phyloP scores from a whole-genome alignment of 1,139 yeast genomes.

The Casaregolazyma suthepensis region DNA sequence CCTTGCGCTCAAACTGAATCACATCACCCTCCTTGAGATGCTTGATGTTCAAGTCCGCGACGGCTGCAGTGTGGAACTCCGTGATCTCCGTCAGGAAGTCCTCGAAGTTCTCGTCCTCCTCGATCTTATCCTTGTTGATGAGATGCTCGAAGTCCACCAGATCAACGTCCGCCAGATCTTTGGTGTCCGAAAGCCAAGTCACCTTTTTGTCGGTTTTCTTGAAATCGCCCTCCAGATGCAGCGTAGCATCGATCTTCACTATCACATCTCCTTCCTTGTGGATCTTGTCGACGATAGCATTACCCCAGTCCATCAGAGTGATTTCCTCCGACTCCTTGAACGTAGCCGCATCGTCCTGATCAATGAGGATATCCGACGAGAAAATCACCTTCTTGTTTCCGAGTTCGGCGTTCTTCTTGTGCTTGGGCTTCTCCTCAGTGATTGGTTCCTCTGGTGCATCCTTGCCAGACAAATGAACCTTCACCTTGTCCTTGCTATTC shows the following conservation, averaged over 20 bases:
- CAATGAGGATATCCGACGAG: slow-evolving; percentile 61
- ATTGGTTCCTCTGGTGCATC: slow-evolving; percentile 57
- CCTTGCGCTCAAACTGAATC: slow-evolving; percentile 95
- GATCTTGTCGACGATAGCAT: slow-evolving; percentile 72
- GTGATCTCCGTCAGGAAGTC: slow-evolving; percentile 87
- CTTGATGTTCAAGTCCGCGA: slow-evolving; percentile 76
- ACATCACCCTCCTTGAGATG: slow-evolving; percentile 77
- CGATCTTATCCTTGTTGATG: slow-evolving; percentile 92
- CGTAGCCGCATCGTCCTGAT: slow-evolving; percentile 81
- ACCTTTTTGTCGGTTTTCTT: slow-evolving; percentile 92
- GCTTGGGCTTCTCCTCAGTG: slow-evolving; percentile 77
- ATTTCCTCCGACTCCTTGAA: slow-evolving; percentile 72
- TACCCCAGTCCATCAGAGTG: slow-evolving; percentile 99
- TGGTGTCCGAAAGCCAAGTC: slow-evolving; percentile 89
- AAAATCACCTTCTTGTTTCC: slow-evolving; percentile 78
- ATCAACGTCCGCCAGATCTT: slow-evolving; percentile 61
- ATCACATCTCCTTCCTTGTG: slow-evolving; percentile 52
- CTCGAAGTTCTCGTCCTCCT: slow-evolving; percentile 90
- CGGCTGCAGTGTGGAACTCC: slow-evolving; percentile 72
- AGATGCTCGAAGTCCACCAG: slow-evolving; percentile 91
- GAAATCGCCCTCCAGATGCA: slow-evolving; percentile 95
- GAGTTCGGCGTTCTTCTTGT: slow-evolving; percentile 90
- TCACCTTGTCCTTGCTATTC: slow-evolving; percentile 52
- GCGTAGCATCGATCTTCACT: slow-evolving; percentile 63
- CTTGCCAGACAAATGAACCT: slow-evolving; percentile 44